Evolutionary conservation across 176 grass and related monocot genomes (phyloP), one percentile per base, ranked within the genome.

Genomic region (Oryza glumipatula): DNA sequence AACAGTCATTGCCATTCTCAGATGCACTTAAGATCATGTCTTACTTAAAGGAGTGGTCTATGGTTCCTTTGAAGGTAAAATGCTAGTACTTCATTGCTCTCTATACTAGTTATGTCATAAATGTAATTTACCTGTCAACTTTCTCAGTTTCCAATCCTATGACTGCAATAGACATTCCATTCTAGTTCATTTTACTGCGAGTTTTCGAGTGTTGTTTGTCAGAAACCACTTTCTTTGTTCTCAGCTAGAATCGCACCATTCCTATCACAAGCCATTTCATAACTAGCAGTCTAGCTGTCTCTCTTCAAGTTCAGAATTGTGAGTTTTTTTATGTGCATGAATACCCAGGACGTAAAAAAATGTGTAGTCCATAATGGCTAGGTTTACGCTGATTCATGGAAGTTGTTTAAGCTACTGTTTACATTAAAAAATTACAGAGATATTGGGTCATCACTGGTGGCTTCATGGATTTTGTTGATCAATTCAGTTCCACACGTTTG

Each of bases 21-120:
- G 96, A 98, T 77, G 87, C 93, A 64, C 83, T 95, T 73, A 98
- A 98, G 83, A 89, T 98, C 67, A 93, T 98, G 89, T 88, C 91
- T 88, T 98, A 94, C 86, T 86, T 98, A 79, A 95, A 93, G 80
- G 89, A 95, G 86, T 98, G 96, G 96, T 88, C 87, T 73, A 77
- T 82, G 36, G 84, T 95, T 83, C 85, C 89, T 75, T 86, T 89
- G 52, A 94, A 98, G 96, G 96, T 90, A 90, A 39, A 72, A 67
- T 0, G 0, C 65, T 80, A 24, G n/a, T 63, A 63, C n/a, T 63
- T 8, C n/a, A n/a, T 72, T n/a, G 38, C 14, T 48, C 80, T 61
- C 11, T 79, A 26, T 70, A 21, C 52, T 65, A 32, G 19, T 16
- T 52, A 52, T 52, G 49, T 54, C 30, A 74, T 43, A 56, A 41